Evolutionary conservation across 805 yeast species (phyloP), one percentile per base, ranked within the genome.

Genomic region (Saccharomycopsis sp.): DNA sequence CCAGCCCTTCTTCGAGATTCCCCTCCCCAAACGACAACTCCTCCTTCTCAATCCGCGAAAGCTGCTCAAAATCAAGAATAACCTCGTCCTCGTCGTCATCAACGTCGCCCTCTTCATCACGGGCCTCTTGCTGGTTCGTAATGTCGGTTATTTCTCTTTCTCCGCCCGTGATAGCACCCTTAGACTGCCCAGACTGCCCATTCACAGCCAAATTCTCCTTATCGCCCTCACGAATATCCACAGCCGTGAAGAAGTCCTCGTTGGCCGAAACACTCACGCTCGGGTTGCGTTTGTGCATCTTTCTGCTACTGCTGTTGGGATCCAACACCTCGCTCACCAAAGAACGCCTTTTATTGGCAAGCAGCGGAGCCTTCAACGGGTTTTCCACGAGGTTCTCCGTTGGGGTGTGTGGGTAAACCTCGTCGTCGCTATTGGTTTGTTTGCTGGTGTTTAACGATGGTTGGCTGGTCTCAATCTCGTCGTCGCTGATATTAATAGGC

Each of bases 281-380:
- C 3, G 55, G 56, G 12, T 57, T 57, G 3, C 23, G 35, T 20
- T 55, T 59, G 15, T 53, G 57, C n/a, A 51, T 15, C 47, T 56
- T 59, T 25, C 57, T 47, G 19, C 14, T 35, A 35, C 24, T 53
- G n/a, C 55, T 49, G 25, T 19, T 22, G n/a, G n/a, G n/a, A n/a
- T n/a, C n/a, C n/a, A 24, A 23, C 5, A 60, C 61, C 34, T 60
- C 61, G n/a, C 63, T 59, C 20, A 60, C 56, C 34, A 60, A 58
- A 17, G 59, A 56, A 19, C 63, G 58, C 17, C 61, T 53, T 49
- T 60, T 58, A 15, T 51, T 52, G 7, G 58, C 38, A 42, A 60
- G 56, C 8, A 56, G 58, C 7, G 63, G 63, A 47, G 59, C 53
- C 5, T 57, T 61, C 9, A 53, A 24, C n/a, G 63, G 63, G 3